Evolutionary conservation across 2,329 filamentous ascomycete genomes (phyloP), one percentile per base, ranked within the genome.

Genomic region (Ustilaginoidea virens): DNA sequence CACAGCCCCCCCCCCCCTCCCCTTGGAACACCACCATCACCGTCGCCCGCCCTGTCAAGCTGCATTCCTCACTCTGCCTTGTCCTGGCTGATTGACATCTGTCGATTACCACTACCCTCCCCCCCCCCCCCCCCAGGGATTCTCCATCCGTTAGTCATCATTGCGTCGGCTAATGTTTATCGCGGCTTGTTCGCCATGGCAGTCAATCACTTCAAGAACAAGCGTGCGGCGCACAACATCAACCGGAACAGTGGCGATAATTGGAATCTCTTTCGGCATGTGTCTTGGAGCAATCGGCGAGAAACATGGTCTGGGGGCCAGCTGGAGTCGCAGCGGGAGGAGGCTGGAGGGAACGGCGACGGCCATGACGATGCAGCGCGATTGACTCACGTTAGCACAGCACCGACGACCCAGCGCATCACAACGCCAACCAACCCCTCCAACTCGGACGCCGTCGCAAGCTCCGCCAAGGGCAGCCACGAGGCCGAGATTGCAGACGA

Each of bases 171-270:
- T 38, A 34, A 38, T 28, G 19, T 20, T 28, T 15, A 24, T 17
- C 27, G 25, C 31, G 28, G 32, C 29, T 25, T 23, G 17, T 23
- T 40, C 25, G 27, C 32, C 28, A 34, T 42, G 35, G 25, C 46
- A 65, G 61, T 62, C 51, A 65, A 66, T 38, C 46, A 52, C 23
- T 58, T 52, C 39, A 49, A 46, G 29, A 53, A 58, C 36, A 65
- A 58, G 49, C 52, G 54, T 34, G 45, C 51, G 33, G 62, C 62
- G 33, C 56, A 59, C 34, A 48, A 37, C 14, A 41, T 61, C 24
- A 56, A 58, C 28, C 55, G 60, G 32, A 45, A 52, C 20, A 48
- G 48, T 30, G 37, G 44, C 28, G 51, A 55, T 31, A 49, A 55
- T 14, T 60, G 53, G 50, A 63, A 61, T 17, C 56, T 55, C 6